Conservation (phyloP, 1,284 basidiomycete genomes). For the Ganoderma meredithae region DNA sequence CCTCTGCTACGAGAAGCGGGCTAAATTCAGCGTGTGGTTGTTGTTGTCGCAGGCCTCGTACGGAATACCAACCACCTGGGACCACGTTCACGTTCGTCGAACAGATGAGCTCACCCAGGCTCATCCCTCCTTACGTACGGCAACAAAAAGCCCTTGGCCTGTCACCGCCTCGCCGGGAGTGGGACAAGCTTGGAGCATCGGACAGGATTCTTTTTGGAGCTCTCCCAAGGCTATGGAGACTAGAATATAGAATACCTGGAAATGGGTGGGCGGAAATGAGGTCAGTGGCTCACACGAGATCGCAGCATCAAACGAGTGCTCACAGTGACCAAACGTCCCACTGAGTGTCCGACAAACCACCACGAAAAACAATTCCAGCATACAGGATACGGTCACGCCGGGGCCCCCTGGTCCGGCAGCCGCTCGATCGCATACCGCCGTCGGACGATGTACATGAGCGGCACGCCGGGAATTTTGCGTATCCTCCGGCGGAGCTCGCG, state of each 20-base stretch:
- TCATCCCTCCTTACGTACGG: constrained; percentile 17
- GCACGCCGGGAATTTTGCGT: constrained; percentile 93
- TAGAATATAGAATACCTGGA: constrained; percentile 14
- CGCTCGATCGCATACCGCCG: constrained; percentile 92
- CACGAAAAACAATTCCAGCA: background rate
- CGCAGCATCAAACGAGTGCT: constrained; percentile 3
- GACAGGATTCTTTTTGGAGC: background rate
- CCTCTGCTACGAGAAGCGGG: background rate
- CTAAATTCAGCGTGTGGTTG: background rate
- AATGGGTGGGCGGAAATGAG: background rate
- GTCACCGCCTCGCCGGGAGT: background rate
- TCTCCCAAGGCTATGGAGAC: constrained; percentile 26
- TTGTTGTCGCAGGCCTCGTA: background rate
- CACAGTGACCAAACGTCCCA: constrained; percentile 26
- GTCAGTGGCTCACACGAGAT: background rate
- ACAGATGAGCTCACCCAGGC: constrained; percentile 19
- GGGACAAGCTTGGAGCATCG: background rate
- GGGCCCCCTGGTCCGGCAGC: constrained; percentile 91
- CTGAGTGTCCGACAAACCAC: constrained; percentile 3
- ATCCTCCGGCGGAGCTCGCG: constrained; percentile 92
- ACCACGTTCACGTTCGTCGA: background rate
- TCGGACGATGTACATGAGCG: constrained; percentile 95
- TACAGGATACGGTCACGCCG: constrained; percentile 40
- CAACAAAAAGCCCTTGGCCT: constrained; percentile 9
- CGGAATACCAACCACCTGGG: background rate